Base-by-base conservation (phyloP, 495 filamentous ascomycete species). In the Daldinia grandis region DNA sequence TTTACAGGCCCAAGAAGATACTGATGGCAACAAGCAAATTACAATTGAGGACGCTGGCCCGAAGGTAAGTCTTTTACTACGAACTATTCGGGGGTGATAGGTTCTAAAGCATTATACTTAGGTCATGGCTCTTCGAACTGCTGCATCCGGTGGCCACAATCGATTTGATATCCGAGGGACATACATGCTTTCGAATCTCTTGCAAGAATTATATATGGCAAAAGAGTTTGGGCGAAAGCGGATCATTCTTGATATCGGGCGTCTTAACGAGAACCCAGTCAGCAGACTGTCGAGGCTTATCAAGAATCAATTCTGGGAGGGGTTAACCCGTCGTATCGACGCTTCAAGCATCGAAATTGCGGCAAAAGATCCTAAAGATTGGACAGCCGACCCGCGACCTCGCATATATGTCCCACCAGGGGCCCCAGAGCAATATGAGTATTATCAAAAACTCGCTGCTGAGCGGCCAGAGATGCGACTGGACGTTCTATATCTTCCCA, bases 21-120 rank as follows among this genome's bases (percentile, higher is more conserved):
- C 93, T 3, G 93, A 99, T 78, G 81, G 84, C 19, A 97, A 98
- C 76, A 90, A 90, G 82, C 93, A 98, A 78, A 99, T 99, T 76
- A 98, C 95, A 5, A 96, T 98, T 71, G 95, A 98, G 76, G 95
- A 98, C 81, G 81, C 84, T 62, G 95, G 95, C 12, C 95, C 95
- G 19, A 99, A 99, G 89, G 93, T 95, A 78, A 60, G 81, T 33
- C 3, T 38, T 24, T 44, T 19, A n/a, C 31, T 47, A 33, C 24
- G 49, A 15, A 9, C 30, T 47, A 38, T 27, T 61, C 1, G 44
- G 3, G 24, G 44, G 14, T 6, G 47, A 53, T 19, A 5, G 15
- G 24, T 38, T 24, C 59, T 68, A 61, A 68, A 63, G 15, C 35
- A 2, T 51, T 33, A 25, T 61, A 54, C 8, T 24, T 69, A 93